Percentiles rank a stretch among this genome's conserved stretches.
Evolutionary conservation across 1,284 basidiomycete genomes (phyloP).

Genomic region (Ustilago curta): DNA sequence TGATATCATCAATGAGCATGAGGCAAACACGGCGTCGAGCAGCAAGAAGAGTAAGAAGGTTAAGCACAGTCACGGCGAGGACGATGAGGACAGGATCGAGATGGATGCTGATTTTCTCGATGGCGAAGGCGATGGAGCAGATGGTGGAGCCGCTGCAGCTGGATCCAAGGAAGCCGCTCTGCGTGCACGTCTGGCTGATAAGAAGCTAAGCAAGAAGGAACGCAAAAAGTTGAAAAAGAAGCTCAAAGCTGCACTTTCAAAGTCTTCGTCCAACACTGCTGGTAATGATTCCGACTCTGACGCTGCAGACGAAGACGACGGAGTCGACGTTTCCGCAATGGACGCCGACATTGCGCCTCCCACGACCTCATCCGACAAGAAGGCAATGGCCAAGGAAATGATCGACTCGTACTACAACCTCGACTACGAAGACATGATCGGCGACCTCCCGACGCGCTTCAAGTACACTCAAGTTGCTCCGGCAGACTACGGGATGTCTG

Average conservation of each 20-base stretch:
- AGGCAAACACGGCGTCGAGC: conserved; percentile 67
- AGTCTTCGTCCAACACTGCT: conserved; percentile 35
- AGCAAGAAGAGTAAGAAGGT: conserved; percentile 75
- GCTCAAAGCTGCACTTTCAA: conserved; percentile 65
- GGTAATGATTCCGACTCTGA: conserved; percentile 28
- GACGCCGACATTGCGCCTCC: conserved; percentile 33
- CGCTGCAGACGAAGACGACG: conserved; percentile 18
- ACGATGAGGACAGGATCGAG: conserved; percentile 71
- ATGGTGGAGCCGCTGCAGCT: conserved; percentile 23
- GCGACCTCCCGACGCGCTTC: conserved; percentile 91
- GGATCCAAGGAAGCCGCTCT: conserved; percentile 40
- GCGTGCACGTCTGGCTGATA: conserved; percentile 57
- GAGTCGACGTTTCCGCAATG: conserved; percentile 65
- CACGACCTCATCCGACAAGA: conserved; percentile 49
- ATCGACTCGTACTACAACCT: conserved; percentile 90
- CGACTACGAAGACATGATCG: conserved; percentile 96
- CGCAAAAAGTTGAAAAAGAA: conserved; percentile 75
- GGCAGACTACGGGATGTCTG: conserved; percentile 79
- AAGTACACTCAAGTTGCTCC: conserved; percentile 83
- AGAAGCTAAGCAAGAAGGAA: conserved; percentile 80
- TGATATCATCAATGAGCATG: conserved; percentile 75
- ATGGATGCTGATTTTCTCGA: conserved; percentile 79
- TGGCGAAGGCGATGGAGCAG: conserved; percentile 13
- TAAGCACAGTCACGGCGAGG: conserved; percentile 18
- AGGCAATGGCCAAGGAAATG: conserved; percentile 78